phyloP scores from a whole-genome alignment of 2,329 filamentous ascomycete species.

The Periconia macrospinosa region DNA sequence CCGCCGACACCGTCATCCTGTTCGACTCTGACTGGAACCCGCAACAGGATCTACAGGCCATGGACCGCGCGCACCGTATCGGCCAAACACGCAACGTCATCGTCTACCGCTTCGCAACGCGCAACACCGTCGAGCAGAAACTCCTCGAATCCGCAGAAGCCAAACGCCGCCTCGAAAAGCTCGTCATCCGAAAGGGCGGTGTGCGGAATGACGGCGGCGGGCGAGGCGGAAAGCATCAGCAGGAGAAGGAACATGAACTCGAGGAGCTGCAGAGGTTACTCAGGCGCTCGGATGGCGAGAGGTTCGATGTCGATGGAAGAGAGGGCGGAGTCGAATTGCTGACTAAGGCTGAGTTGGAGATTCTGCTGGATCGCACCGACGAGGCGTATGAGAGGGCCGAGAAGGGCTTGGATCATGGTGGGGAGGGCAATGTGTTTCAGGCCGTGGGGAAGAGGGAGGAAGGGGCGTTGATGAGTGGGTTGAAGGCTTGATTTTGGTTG shows the following conservation, averaged over 20 bases:
- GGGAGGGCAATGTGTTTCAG: conserved; percentile 61
- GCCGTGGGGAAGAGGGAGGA: conserved; percentile 78
- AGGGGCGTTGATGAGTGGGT: conserved; percentile 52
- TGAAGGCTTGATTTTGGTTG: conserved; percentile 35
- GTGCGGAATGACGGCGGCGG: conserved; percentile 58
- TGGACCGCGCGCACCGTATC: conserved; percentile 93
- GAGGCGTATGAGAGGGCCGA: conserved; percentile 74
- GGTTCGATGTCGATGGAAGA: conserved; percentile 55
- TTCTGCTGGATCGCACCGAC: conserved; percentile 74
- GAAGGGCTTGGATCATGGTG: conserved; percentile 73
- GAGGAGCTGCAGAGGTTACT: conserved; percentile 52
- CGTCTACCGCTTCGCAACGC: conserved; percentile 90
- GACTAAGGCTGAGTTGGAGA: conserved; percentile 73
- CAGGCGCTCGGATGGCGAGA: conserved; percentile 68
- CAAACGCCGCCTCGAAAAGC: conserved; percentile 87
- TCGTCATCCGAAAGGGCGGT: conserved; percentile 89
- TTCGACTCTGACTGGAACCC: conserved; percentile 95
- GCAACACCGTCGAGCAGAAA: conserved; percentile 87
- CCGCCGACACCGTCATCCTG: conserved; percentile 88
- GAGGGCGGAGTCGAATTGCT: conserved; percentile 67
- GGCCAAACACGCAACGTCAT: conserved; percentile 91
- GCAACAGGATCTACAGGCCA: conserved; percentile 93
- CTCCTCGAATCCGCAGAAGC: conserved; percentile 85
- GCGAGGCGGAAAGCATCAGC: conserved; percentile 50
- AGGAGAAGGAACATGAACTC: conserved; percentile 48